Conservation (phyloP, 805 yeast genomes). For the Yamadazyma laniorum region DNA sequence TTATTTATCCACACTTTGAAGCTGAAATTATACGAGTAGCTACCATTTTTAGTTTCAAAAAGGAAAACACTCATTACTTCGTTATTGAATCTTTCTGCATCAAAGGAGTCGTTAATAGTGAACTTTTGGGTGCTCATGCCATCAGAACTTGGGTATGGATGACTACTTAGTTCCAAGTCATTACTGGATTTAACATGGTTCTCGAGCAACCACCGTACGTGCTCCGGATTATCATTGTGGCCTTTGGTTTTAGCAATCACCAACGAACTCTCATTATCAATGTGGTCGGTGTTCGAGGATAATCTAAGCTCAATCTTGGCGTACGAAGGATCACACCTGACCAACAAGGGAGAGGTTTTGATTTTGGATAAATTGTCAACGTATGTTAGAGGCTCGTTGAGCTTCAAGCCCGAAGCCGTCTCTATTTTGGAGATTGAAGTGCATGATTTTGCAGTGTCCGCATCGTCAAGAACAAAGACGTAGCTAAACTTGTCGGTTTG, state of each 20-base stretch:
- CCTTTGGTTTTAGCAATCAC: conserved; percentile 31
- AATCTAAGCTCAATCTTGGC: conserved; percentile 24
- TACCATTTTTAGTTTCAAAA: conserved; percentile 20
- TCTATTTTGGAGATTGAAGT: conserved; percentile 17
- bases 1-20: conserved; percentile 29
- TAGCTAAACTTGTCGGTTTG: conserved; percentile 23
- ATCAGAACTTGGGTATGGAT: conserved; percentile 17
- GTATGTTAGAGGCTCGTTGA: conserved; percentile 21
- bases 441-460: conserved; percentile 16
- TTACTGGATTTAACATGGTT: neutral
- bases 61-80: conserved; percentile 22
- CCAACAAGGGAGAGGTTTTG: conserved; percentile 27
- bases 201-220: neutral
- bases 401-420: conserved; percentile 15
- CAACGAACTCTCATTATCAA: conserved; percentile 18
- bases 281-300: conserved; percentile 7
- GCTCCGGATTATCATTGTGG: neutral
- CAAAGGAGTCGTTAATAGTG: conserved; percentile 28
- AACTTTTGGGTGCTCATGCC: conserved; percentile 25
- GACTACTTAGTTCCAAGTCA: conserved; percentile 27
- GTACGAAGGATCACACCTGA: conserved; percentile 23
- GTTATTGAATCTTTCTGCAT: conserved; percentile 14
- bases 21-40: conserved; percentile 19
- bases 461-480: conserved; percentile 19
- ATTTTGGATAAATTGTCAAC: conserved; percentile 21